phyloP scores from a whole-genome alignment of 352 stramenopile species.

The Phytopythium mirpurense region DNA sequence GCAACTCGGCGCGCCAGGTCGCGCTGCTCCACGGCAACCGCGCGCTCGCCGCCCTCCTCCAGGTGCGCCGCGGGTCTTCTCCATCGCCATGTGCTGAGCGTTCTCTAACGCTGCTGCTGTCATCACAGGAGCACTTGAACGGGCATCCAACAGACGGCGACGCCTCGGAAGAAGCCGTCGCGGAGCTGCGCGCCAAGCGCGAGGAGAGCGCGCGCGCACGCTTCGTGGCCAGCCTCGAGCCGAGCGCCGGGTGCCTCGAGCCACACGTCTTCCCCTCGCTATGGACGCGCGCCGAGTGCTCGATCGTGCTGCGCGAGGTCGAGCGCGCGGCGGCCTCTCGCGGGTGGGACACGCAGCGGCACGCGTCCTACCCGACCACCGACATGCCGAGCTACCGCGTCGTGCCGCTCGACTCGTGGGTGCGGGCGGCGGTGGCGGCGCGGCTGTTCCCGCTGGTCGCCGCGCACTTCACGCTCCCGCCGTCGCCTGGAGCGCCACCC shows the following conservation, averaged over 20 bases:
- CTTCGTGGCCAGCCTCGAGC: conserved; percentile 48
- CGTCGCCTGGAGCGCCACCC: background rate
- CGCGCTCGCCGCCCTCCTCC: conserved; percentile 30
- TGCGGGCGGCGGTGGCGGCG: conserved; percentile 34
- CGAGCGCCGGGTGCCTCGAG: conserved; percentile 31
- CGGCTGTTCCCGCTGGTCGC: conserved; percentile 61
- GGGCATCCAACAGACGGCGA: conserved; percentile 11
- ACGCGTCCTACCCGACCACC: conserved; percentile 79
- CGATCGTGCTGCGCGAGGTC: conserved; percentile 32
- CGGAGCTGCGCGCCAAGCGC: conserved; percentile 21
- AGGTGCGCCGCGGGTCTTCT: conserved; percentile 10
- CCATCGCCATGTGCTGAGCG: background rate
- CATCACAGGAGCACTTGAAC: conserved; percentile 7
- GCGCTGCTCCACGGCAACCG: conserved; percentile 39
- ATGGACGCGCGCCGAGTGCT: conserved; percentile 49
- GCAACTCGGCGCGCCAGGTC: conserved; percentile 39
- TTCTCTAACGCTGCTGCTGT: background rate
- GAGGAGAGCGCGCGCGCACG: conserved; percentile 38
- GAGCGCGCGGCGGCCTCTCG: conserved; percentile 25
- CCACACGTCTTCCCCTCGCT: conserved; percentile 38
- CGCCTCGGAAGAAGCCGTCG: conserved; percentile 2
- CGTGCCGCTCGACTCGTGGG: conserved; percentile 55
- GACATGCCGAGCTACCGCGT: conserved; percentile 80
- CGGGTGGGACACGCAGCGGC: conserved; percentile 75
- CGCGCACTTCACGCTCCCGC: conserved; percentile 30